Evolutionary conservation across 768 basidiomycete species (phyloP).

Genomic region (Kwoniella bestiolae): DNA sequence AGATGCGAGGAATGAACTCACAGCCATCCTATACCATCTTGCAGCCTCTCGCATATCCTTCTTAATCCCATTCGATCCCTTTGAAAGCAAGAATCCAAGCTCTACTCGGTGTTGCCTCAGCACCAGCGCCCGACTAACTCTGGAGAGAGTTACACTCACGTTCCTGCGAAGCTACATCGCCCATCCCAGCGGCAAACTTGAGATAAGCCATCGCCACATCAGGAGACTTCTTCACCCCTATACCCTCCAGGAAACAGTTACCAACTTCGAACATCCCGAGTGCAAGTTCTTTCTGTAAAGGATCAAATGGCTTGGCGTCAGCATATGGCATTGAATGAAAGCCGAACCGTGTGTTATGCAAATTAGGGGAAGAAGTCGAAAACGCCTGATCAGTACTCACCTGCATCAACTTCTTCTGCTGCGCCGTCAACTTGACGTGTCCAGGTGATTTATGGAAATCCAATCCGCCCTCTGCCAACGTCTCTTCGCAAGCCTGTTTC

Average conservation of each 20-base stretch:
- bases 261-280: slow-evolving; percentile 55
- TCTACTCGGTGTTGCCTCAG: slow-evolving; percentile 30
- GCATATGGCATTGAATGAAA: not conserved
- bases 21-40: slow-evolving; percentile 56
- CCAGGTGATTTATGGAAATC: slow-evolving; percentile 36
- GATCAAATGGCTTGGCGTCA: not conserved
- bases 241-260: slow-evolving; percentile 54
- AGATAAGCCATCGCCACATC: slow-evolving; percentile 52
- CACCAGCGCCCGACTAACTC: not conserved
- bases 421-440: slow-evolving; percentile 23
- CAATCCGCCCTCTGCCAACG: slow-evolving; percentile 31
- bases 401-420: slow-evolving; percentile 34
- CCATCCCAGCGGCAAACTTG: slow-evolving; percentile 48
- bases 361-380: no score
- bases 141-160: slow-evolving; percentile 36
- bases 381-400: slow-evolving; percentile 38
- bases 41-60: slow-evolving; percentile 58
- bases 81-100: slow-evolving; percentile 52
- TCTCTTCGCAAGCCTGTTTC: slow-evolving; percentile 49
- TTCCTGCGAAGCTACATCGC: slow-evolving; percentile 55
- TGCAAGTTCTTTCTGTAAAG: slow-evolving; percentile 45
- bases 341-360: no score
- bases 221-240: slow-evolving; percentile 52
- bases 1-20: slow-evolving; percentile 30
- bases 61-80: slow-evolving; percentile 52